Percentiles rank a stretch among this genome's conserved stretches.
Evolutionary conservation across 2,329 filamentous ascomycete genomes (phyloP).

Genomic region (Cladosporium sp.): DNA sequence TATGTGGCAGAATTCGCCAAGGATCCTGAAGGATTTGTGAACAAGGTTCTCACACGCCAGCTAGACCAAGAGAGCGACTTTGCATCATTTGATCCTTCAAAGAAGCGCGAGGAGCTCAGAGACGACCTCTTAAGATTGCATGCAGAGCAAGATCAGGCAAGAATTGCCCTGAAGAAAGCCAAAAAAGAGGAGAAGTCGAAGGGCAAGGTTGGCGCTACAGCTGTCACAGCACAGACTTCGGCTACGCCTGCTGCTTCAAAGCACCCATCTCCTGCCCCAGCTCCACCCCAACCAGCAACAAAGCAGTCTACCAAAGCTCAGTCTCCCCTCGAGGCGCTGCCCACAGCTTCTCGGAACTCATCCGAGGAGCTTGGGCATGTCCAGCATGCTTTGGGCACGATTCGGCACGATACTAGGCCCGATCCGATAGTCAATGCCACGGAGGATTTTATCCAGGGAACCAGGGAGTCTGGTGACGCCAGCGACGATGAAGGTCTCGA

Average conservation of each 20-base stretch:
- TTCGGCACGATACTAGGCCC: background rate
- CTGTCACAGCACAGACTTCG: background rate
- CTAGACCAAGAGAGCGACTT: conserved; percentile 59
- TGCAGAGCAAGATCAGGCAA: conserved; percentile 52
- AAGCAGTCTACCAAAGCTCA: background rate
- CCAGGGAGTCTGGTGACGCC: background rate
- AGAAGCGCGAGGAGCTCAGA: conserved; percentile 66
- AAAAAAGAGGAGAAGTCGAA: conserved; percentile 21
- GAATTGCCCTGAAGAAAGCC: conserved; percentile 41
- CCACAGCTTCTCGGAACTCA: background rate
- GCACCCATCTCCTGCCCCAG: background rate
- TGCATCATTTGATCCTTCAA: conserved; percentile 54
- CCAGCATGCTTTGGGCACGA: background rate
- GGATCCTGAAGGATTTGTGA: conserved; percentile 69
- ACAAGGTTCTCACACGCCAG: conserved; percentile 64
- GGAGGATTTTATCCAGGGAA: background rate
- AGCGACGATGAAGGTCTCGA: background rate
- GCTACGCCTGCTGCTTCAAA: background rate
- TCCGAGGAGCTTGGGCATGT: background rate
- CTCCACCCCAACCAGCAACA: background rate
- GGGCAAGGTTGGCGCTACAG: conserved; percentile 1
- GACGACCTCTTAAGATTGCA: conserved; percentile 65
- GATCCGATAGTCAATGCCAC: background rate
- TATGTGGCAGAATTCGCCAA: conserved; percentile 82
- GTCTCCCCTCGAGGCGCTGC: background rate